Evolutionary conservation across 1,139 yeast species (phyloP), one percentile per base, ranked within the genome.

Genomic region (Pneumocystis wakefieldiae): DNA sequence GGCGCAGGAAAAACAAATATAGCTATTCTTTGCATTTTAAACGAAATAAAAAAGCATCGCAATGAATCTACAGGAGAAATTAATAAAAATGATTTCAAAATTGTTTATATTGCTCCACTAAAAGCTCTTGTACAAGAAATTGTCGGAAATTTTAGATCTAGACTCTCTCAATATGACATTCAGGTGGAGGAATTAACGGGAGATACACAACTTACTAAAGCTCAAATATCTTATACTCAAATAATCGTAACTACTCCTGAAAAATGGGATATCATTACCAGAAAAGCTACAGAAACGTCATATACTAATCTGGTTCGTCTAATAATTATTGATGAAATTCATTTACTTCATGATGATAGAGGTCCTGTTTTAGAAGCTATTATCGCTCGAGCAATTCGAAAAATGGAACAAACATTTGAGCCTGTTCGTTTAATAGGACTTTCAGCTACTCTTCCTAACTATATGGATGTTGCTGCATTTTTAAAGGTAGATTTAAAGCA

Each of bases 1-100:
- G 98, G 98, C 75, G 97, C 97, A 2, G 98, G 98, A 76, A 92
- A 92, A 73, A 92, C 98, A 15, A 92, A 92, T 73, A 95, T 91
- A 41, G 98, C 98, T 0, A 80, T 92, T 83, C 75, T 92, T 64
- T 77, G 96, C 0, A 80, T 88, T 6, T 76, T 91, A 29, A 78
- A 86, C 63, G 77, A 87, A 0, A 73, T 90, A 36, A 77, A 81
- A 0, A 81, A 85, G 62, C 81, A 76, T 71, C 77, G 86, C 68
- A 74, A 78, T 62, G 71, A 73, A 14, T 73, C 73, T 0, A 76
- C 80, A 17, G 86, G 85, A 0, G 74, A 76, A 12, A 72, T 88
- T 10, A 57, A 59, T 19, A 38, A 38, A n/a, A 57, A 61, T 38
- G 77, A 80, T 59, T 72, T 87, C 73, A 90, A 90, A 72, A 82